Percentiles rank a stretch among this genome's conserved stretches.
Evolutionary conservation across 2,329 filamentous ascomycete species (phyloP).

Genomic region (Ophidiomyces ophidiicola): DNA sequence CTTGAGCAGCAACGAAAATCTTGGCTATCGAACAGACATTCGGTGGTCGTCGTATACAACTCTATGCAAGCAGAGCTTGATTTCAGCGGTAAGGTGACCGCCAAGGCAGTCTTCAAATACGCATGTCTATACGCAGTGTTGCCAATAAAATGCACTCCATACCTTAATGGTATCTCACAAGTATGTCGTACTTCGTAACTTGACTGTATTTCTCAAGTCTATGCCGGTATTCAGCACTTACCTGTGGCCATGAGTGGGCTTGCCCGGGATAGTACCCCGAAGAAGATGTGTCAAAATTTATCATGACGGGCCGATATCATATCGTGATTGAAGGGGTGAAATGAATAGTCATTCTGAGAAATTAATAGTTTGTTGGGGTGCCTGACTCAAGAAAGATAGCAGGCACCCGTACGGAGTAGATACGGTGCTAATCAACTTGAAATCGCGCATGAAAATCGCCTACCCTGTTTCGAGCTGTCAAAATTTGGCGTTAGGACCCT

Average conservation of each 20-base stretch:
- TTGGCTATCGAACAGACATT: no score
- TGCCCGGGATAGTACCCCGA: no score
- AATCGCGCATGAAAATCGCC: neutral
- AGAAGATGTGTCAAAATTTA: no score
- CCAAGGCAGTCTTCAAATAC: slow-evolving; percentile 1
- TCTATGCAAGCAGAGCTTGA: neutral
- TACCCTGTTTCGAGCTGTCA: neutral
- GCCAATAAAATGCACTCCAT: neutral
- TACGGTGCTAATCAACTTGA: neutral
- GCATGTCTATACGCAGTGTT: slow-evolving; percentile 4
- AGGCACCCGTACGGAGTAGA: neutral
- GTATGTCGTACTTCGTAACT: neutral
- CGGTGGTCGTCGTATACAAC: neutral
- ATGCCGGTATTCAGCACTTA: neutral
- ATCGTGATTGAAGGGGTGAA: no score
- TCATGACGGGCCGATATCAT: no score
- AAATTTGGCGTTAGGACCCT: neutral
- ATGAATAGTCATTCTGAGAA: no score
- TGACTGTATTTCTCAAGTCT: neutral
- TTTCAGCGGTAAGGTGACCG: slow-evolving; percentile 6
- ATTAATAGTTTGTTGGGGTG: no score
- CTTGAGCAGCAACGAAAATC: no score
- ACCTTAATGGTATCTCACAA: neutral
- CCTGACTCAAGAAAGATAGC: neutral
- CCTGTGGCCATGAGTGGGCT: neutral